Evolutionary conservation across 2,329 filamentous ascomycete species (phyloP), one percentile per base, ranked within the genome.

Genomic region (Clonostachys chloroleuca): DNA sequence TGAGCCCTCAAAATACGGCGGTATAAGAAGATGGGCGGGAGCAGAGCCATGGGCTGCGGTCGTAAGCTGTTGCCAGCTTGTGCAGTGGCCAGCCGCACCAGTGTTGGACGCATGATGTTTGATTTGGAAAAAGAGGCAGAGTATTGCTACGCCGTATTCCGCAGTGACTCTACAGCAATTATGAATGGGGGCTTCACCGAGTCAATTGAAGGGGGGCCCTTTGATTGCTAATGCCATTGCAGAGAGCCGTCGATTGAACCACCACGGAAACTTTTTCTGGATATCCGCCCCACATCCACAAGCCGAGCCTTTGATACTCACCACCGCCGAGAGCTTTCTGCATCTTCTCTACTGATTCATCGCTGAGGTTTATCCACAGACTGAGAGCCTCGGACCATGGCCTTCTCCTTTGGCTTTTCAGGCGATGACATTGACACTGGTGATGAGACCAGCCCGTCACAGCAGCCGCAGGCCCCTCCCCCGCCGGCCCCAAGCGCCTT

Each of bases 11-110:
- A 75, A 24, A 99, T 72, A 35, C 94, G 84, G 50, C 94, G 82
- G 72, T 97, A 99, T 9, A 99, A 79, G 3, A 86, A 89, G 43
- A 97, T 87, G 0, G 92, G 92, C 6, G 92, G 91, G 37, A 96
- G 78, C 12, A 96, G 78, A 39, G 89, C 88, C 63, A 87, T 69
- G 5, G 68, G 66, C 17, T 64, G 57, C 10, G 68, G 68, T 2
- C 59, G 56, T 24, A 74, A 56, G 34, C 63, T 62, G 24, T 30
- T 30, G 24, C 24, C 24, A 30, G 24, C 24, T 35, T 52, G 60
- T 34, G 70, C 67, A 8, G 71, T 67, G 20, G 74, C 73, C 33
- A 70, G 51, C 36, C 56, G 55, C 5, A 51, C 40, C 12, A 59
- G 16, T 18, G 61, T 57, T 8, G 53, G 48, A 37, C 56, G 59